Evolutionary conservation across 2,329 filamentous ascomycete genomes (phyloP).

Genomic region (Scytalidium lignicola): DNA sequence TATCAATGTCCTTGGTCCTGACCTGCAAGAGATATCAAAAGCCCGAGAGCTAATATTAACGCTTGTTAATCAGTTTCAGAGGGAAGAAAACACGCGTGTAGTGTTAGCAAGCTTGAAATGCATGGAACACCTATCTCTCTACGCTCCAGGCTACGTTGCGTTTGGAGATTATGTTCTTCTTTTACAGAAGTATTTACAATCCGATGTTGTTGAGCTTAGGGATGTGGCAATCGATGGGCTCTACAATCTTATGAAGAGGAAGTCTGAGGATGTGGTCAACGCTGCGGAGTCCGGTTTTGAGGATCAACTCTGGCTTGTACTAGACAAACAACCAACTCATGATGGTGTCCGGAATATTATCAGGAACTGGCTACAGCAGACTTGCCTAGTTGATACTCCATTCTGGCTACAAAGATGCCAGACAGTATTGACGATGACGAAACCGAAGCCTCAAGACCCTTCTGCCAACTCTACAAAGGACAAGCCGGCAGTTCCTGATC

Average conservation of each 20-base stretch:
- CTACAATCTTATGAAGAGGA: constrained; percentile 91
- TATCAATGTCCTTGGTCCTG: constrained; percentile 92
- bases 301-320: constrained; percentile 84
- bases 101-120: constrained; percentile 76
- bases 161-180: constrained; percentile 78
- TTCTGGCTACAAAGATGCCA: constrained; percentile 90
- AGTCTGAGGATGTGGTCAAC: constrained; percentile 75
- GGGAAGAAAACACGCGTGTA: constrained; percentile 65
- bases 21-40: constrained; percentile 87
- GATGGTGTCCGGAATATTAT: constrained; percentile 82
- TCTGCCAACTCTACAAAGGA: constrained; percentile 39
- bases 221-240: constrained; percentile 82
- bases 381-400: constrained; percentile 71
- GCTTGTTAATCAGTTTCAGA: constrained; percentile 75
- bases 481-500: constrained; percentile 58
- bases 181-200: constrained; percentile 72
- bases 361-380: constrained; percentile 89
- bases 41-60: constrained; percentile 89
- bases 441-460: constrained; percentile 55
- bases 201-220: constrained; percentile 62
- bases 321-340: constrained; percentile 73
- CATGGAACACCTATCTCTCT: constrained; percentile 85
- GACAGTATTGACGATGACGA: constrained; percentile 81
- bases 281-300: constrained; percentile 76
- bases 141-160: constrained; percentile 82